Base-by-base conservation (phyloP, 2,329 filamentous ascomycete genomes). In the Talaromyces sp. region DNA sequence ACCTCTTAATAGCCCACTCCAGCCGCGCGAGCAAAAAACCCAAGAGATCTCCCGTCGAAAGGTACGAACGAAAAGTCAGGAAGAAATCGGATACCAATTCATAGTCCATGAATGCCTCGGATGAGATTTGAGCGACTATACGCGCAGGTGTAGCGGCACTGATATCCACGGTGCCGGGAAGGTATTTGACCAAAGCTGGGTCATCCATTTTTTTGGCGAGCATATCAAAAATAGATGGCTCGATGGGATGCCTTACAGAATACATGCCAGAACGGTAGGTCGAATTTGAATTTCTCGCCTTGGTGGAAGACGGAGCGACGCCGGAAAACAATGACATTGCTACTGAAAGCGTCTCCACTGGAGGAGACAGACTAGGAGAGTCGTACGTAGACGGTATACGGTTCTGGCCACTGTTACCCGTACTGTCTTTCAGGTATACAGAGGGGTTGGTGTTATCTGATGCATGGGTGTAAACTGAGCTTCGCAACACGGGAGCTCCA, bases 81-180 rank as follows among this genome's bases (percentile, higher is more conserved):
- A 99, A 99, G 75, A 99, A 99, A 72, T 99, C 94, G 1, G 94
- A 97, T 4, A 99, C 84, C 5, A 99, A 81, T 67, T 97, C 93
- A 71, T 99, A 99, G 72, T 99, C 93, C 68, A 99, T 84, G 70
- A 97, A 97, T 52, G 86, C 91, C 15, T 94, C 91, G 0, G 94
- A 97, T 0, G 94, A 97, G 62, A 99, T 97, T 74, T 99, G 92
- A 11, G 93, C 92, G 52, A 99, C 89, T 37, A 99, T 84, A 11
- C 94, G 87, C 2, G 92, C 87, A 1, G 93, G 91, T 0, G 91
- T 97, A 13, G 94, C 94, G 35, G 94, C 94, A 31, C 87, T 87
- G 19, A 99, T 92, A 41, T 90, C 83, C 51, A 86, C 85, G 10
- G 84, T 84, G 3, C 79, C 76, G 2, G 85, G 73, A 17, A 89